Conservation (phyloP, 2,329 filamentous ascomycete genomes). For the Cytospora chrysosperma region DNA sequence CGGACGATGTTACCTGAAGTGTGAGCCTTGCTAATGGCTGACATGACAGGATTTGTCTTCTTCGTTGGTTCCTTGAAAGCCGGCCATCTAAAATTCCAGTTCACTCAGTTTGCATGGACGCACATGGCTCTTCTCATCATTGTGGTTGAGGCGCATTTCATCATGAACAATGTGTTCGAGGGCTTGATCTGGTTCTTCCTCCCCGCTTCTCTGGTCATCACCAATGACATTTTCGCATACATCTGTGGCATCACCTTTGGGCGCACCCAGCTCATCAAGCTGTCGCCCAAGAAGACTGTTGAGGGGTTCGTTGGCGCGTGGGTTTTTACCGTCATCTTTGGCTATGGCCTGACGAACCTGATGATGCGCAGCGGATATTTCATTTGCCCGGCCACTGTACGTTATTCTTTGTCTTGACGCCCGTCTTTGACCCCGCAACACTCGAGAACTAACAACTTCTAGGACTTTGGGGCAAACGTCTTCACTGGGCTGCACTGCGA, state of each 20-base stretch:
- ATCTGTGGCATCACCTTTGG: conserved; percentile 97
- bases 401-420: conserved; percentile 28
- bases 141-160: conserved; percentile 95
- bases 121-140: conserved; percentile 99
- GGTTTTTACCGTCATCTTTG: conserved; percentile 90
- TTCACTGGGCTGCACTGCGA: conserved; percentile 87
- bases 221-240: conserved; percentile 98
- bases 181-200: conserved; percentile 99
- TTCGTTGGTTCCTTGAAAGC: conserved; percentile 94
- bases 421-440: conserved; percentile 15
- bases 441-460: conserved; percentile 28
- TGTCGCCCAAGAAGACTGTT: conserved; percentile 98
- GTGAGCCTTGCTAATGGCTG: conserved; percentile 24
- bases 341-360: conserved; percentile 75
- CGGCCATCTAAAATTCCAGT: conserved; percentile 96
- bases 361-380: conserved; percentile 94
- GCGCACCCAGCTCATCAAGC: conserved; percentile 92
- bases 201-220: conserved; percentile 91
- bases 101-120: conserved; percentile 98
- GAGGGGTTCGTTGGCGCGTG: conserved; percentile 96
- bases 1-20: background rate
- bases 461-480: conserved; percentile 88
- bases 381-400: conserved; percentile 89
- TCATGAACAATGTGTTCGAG: conserved; percentile 99
- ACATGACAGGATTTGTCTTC: conserved; percentile 80